Percentiles rank a stretch among this genome's conserved stretches.
Evolutionary conservation across 1,284 basidiomycete genomes (phyloP).

Genomic region (Cryptococcus depauperatus): DNA sequence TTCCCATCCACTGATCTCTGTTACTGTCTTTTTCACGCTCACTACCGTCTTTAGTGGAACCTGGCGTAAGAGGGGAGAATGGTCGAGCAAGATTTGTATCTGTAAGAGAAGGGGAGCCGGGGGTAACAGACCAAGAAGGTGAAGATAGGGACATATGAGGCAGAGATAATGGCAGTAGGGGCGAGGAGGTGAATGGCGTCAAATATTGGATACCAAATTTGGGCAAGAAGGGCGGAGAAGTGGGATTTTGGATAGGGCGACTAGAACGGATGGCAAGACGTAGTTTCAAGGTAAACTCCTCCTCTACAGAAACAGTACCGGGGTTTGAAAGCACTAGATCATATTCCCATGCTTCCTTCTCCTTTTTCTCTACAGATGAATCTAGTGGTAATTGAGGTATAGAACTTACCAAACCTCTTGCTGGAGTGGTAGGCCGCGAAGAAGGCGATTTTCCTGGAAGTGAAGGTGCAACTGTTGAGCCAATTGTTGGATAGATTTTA

Average conservation of each 20-base stretch:
- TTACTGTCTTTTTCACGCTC: constrained; percentile 14
- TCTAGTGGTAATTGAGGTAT: no score
- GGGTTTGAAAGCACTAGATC: not conserved
- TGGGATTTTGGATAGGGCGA: not conserved
- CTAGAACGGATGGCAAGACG: not conserved
- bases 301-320: not conserved
- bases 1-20: not conserved
- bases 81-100: constrained; percentile 2
- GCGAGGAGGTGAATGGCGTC: constrained; percentile 5
- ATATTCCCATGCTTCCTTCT: no score
- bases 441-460: no score
- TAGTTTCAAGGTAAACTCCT: not conserved
- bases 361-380: no score
- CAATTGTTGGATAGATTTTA: no score
- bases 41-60: no score
- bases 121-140: constrained; percentile 15
- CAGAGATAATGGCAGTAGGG: constrained; percentile 21
- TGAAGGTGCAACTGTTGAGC: no score
- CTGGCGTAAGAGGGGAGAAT: constrained; percentile 13
- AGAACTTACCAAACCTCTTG: no score
- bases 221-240: not conserved
- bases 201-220: not conserved
- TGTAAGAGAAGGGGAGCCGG: constrained; percentile 17
- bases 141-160: constrained; percentile 18
- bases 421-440: no score